A percentile compares a stretch with the other conserved stretches of the same genome.
phyloP scores from a whole-genome alignment of 2,329 filamentous ascomycete species.

The Drechslera avenae region DNA sequence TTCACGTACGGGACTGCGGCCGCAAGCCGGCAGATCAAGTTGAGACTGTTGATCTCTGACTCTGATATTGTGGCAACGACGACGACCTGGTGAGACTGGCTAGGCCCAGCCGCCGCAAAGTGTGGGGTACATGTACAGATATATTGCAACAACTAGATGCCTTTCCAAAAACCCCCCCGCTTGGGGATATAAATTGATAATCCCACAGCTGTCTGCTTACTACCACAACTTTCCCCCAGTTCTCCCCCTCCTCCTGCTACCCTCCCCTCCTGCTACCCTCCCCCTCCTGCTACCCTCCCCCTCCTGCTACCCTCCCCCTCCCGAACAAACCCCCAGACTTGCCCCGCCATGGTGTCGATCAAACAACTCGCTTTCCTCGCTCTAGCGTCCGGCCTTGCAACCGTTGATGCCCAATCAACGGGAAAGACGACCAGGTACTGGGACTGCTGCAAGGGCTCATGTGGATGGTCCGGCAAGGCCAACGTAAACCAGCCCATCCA shows the following conservation, averaged over 20 bases:
- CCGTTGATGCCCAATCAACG: conserved; percentile 35
- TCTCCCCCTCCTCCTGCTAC: neutral
- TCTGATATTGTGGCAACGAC: no score
- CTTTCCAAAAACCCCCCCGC: no score
- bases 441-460: conserved; percentile 75
- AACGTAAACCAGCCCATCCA: conserved; percentile 58
- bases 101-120: neutral
- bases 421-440: conserved; percentile 47
- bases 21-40: no score
- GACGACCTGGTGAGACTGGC: no score
- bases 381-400: conserved; percentile 31
- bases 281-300: neutral
- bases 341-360: conserved; percentile 33
- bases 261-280: neutral
- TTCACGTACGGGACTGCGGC: neutral
- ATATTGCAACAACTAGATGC: no score
- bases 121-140: conserved; percentile 2
- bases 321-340: neutral
- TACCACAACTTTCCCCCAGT: no score
- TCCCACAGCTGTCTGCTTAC: neutral
- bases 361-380: conserved; percentile 37
- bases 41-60: no score
- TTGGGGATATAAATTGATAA: conserved; percentile 7
- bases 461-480: conserved; percentile 64
- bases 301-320: neutral